phyloP scores from a whole-genome alignment of 2,329 filamentous ascomycete species.

The Knoxdaviesia capensis region DNA sequence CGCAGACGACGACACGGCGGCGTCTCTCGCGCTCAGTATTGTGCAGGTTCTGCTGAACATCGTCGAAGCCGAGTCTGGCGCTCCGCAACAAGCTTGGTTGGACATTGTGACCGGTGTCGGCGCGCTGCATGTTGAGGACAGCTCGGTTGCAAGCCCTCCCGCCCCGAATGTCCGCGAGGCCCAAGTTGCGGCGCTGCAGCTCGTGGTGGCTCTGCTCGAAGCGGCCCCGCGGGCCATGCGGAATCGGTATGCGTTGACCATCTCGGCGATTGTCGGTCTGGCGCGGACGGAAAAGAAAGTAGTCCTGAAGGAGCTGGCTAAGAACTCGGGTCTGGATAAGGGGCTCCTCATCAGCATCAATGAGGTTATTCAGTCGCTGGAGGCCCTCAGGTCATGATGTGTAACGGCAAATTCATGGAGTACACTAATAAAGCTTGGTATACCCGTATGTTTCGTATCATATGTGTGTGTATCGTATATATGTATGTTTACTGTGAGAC shows the following conservation, averaged over 20 bases:
- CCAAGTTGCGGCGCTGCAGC: conserved; percentile 31
- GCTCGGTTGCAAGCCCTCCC: conserved; percentile 3
- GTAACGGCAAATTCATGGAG: too few species aligned
- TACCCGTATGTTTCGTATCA: too few species aligned
- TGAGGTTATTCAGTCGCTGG: too few species aligned
- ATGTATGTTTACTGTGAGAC: too few species aligned
- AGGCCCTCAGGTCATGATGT: too few species aligned
- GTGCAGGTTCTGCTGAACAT: conserved; percentile 33
- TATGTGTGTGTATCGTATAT: too few species aligned
- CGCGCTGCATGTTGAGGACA: conserved; percentile 21
- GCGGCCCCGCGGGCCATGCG: conserved; percentile 24
- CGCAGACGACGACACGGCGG: conserved; percentile 12
- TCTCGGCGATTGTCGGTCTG: conserved; percentile 26
- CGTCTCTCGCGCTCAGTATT: conserved; percentile 30
- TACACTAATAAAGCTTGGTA: too few species aligned
- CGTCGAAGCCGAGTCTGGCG: conserved; percentile 20
- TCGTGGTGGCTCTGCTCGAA: conserved; percentile 30
- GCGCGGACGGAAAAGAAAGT: conserved; percentile 17
- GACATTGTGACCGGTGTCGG: conserved; percentile 28
- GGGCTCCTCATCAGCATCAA: too few species aligned
- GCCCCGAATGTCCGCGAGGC: conserved; percentile 21
- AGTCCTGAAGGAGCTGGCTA: conserved; percentile 3
- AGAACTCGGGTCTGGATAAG: too few species aligned
- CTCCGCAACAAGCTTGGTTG: conserved; percentile 33
- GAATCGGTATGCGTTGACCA: conserved; percentile 30